phyloP scores from a whole-genome alignment of 164 flowering plant species.

The Macadamia tetraphylla region DNA sequence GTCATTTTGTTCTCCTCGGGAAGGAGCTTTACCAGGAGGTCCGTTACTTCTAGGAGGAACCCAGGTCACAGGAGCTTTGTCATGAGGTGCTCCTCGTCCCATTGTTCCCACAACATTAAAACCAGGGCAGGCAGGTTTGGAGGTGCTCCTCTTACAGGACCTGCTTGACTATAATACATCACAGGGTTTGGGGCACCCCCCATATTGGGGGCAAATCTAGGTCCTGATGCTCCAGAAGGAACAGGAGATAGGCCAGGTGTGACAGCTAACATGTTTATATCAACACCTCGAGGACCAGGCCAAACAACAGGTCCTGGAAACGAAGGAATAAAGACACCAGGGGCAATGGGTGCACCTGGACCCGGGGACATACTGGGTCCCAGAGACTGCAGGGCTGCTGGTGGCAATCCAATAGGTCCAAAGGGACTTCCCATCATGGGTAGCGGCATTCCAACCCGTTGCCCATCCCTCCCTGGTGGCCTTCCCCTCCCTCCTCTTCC shows the following conservation, averaged over 20 bases:
- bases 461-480: slow-evolving; percentile 65
- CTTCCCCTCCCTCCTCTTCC: slow-evolving; percentile 84
- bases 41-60: slow-evolving; percentile 59
- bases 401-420: slow-evolving; percentile 84
- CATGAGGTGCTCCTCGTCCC: slow-evolving; percentile 64
- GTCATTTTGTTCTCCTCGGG: slow-evolving; percentile 99
- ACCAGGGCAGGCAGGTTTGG: slow-evolving; percentile 54
- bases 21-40: slow-evolving; percentile 94
- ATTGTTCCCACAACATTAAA: slow-evolving; percentile 43
- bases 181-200: slow-evolving; percentile 55
- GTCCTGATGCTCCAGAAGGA: slow-evolving; percentile 63
- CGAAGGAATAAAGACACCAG: slow-evolving; percentile 72
- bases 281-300: slow-evolving; percentile 84
- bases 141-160: slow-evolving; percentile 59
- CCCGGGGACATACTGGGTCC: slow-evolving; percentile 78
- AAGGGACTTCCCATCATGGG: slow-evolving; percentile 79
- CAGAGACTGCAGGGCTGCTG: slow-evolving; percentile 71
- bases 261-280: slow-evolving; percentile 70
- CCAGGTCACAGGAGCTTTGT: slow-evolving; percentile 64
- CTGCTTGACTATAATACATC: slow-evolving; percentile 66
- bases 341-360: slow-evolving; percentile 80
- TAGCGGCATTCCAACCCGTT: slow-evolving; percentile 56
- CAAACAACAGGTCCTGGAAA: slow-evolving; percentile 80
- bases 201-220: slow-evolving; percentile 61
- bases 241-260: slow-evolving; percentile 66